A percentile compares a stretch with the other conserved stretches of the same genome.
These are phyloP conservation scores for Podila verticillata DNA, from an alignment of 192 early-diverging fungal genomes.

Conservation along the genomic window DNA sequence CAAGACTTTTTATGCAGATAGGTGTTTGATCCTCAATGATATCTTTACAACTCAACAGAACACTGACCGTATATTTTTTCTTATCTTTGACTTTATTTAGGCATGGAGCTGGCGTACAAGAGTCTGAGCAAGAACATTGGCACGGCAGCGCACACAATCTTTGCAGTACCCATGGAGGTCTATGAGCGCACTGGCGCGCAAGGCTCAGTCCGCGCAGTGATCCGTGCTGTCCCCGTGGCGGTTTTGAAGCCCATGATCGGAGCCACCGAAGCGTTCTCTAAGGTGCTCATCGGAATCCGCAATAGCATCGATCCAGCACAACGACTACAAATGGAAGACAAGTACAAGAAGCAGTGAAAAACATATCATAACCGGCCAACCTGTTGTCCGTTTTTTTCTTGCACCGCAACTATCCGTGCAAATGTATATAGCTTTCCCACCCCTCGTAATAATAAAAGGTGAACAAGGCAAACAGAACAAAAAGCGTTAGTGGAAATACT, in stretches of 20 bases:
- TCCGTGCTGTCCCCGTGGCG: slow-evolving; percentile 87
- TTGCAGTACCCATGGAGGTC: slow-evolving; percentile 89
- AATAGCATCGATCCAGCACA: slow-evolving; percentile 90
- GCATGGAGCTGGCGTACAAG: slow-evolving; percentile 83
- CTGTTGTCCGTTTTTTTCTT: too few species aligned
- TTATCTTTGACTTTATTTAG: slow-evolving; percentile 6
- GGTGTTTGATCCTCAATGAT: neutral
- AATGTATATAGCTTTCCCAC: too few species aligned
- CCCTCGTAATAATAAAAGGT: too few species aligned
- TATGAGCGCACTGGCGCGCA: slow-evolving; percentile 68
- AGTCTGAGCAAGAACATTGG: slow-evolving; percentile 84
- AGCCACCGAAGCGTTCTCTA: slow-evolving; percentile 90
- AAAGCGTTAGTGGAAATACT: too few species aligned
- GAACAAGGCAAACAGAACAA: too few species aligned
- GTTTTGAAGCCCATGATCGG: slow-evolving; percentile 97
- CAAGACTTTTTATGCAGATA: neutral
- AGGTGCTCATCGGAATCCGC: slow-evolving; percentile 88
- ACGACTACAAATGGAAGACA: slow-evolving; percentile 81
- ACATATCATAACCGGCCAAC: neutral
- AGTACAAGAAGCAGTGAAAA: slow-evolving; percentile 36
- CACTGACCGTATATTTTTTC: neutral
- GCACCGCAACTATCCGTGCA: too few species aligned
- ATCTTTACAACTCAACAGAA: neutral
- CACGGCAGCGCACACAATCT: slow-evolving; percentile 86
- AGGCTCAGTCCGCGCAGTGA: slow-evolving; percentile 71